Percentiles rank a stretch among this genome's conserved stretches.
These are phyloP conservation scores for Clausena lansium DNA, from an alignment of 345 rosid genomes.

Conservation along the genomic window DNA sequence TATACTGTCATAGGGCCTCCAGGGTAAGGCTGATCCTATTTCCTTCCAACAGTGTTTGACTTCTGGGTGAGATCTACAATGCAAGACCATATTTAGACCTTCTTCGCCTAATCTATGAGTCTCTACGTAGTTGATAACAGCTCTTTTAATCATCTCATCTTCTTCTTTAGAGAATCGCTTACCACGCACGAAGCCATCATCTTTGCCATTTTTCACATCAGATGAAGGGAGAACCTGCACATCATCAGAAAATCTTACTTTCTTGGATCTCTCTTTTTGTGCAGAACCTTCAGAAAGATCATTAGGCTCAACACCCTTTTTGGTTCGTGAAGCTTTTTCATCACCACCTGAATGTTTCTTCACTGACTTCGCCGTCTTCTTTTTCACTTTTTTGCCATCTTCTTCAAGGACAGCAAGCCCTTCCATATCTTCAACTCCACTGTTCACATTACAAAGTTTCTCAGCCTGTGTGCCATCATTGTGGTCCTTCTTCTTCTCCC, in stretches of 20 bases:
- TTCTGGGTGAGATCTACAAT: slow-evolving; percentile 38
- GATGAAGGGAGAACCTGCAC: slow-evolving; percentile 55
- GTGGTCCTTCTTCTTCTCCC: background rate
- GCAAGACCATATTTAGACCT: slow-evolving; percentile 57
- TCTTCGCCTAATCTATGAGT: slow-evolving; percentile 57
- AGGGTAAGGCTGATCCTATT: slow-evolving; percentile 57
- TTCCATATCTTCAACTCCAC: background rate
- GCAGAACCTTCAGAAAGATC: slow-evolving; percentile 23
- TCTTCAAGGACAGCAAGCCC: background rate
- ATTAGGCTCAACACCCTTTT: background rate
- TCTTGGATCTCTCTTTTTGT: slow-evolving; percentile 40
- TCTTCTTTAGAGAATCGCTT: slow-evolving; percentile 75
- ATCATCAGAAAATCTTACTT: slow-evolving; percentile 60
- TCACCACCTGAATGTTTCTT: slow-evolving; percentile 10
- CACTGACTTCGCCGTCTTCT: slow-evolving; percentile 32
- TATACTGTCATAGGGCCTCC: slow-evolving; percentile 46
- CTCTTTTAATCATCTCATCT: slow-evolving; percentile 47
- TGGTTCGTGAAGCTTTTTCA: slow-evolving; percentile 9
- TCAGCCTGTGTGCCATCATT: background rate
- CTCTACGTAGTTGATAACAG: slow-evolving; percentile 55
- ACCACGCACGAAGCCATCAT: slow-evolving; percentile 46
- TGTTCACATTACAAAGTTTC: background rate
- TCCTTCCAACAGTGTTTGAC: slow-evolving; percentile 69
- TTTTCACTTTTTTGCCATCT: slow-evolving; percentile 17
- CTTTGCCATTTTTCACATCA: slow-evolving; percentile 16